Percentiles rank a stretch among this genome's conserved stretches.
Conservation (phyloP, 2,329 filamentous ascomycete genomes). For the Ilyonectria mors-panacis region DNA sequence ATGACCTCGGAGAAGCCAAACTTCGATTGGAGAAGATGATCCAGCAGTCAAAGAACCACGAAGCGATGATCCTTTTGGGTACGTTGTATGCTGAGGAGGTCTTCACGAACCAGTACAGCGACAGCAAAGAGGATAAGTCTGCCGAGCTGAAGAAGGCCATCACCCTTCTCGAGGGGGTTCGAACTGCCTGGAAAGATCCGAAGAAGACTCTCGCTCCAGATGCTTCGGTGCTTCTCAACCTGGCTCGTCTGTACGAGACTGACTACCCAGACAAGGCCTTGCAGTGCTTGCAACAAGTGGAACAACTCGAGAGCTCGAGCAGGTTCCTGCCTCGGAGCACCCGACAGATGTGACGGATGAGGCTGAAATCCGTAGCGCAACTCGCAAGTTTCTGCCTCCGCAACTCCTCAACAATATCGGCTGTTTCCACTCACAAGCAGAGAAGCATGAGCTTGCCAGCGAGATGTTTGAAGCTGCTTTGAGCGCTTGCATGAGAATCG, state of each 20-base stretch:
- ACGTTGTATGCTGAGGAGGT: slow-evolving; percentile 96
- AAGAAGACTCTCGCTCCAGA: slow-evolving; percentile 88
- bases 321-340: slow-evolving; percentile 79
- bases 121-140: slow-evolving; percentile 88
- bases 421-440: slow-evolving; percentile 92
- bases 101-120: slow-evolving; percentile 81
- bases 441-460: slow-evolving; percentile 84
- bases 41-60: slow-evolving; percentile 84
- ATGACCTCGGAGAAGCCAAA: slow-evolving; percentile 92
- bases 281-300: slow-evolving; percentile 91
- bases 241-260: slow-evolving; percentile 90
- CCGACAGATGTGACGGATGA: slow-evolving; percentile 72
- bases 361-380: slow-evolving; percentile 69
- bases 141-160: slow-evolving; percentile 90
- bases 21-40: slow-evolving; percentile 95
- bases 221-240: slow-evolving; percentile 88
- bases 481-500: slow-evolving; percentile 86
- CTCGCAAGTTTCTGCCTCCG: slow-evolving; percentile 86
- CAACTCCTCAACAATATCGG: slow-evolving; percentile 98
- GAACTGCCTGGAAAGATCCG: slow-evolving; percentile 91
- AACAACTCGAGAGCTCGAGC: slow-evolving; percentile 92
- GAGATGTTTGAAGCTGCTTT: slow-evolving; percentile 94
- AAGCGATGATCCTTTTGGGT: slow-evolving; percentile 92
- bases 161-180: slow-evolving; percentile 85
- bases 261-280: slow-evolving; percentile 91